phyloP scores from a whole-genome alignment of 768 basidiomycete genomes.

The Lactarius sanguifluus region DNA sequence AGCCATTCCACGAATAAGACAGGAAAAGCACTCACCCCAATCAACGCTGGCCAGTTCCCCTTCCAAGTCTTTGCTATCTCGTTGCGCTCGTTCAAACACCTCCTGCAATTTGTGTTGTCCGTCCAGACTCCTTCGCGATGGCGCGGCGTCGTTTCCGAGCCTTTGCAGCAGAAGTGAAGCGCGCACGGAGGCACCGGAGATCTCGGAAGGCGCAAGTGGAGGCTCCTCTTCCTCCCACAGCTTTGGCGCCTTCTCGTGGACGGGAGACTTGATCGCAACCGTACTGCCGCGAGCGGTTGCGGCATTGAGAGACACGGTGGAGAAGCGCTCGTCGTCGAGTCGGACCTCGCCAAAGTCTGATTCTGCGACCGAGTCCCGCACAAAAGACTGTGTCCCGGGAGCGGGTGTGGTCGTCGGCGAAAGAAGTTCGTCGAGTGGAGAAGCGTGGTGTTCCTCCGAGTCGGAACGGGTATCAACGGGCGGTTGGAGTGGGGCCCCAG shows the following conservation, averaged over 20 bases:
- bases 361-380: constrained; percentile 23
- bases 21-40: constrained; percentile 58
- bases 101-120: constrained; percentile 73
- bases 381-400: constrained; percentile 28
- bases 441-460: constrained; percentile 4
- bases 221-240: constrained; percentile 30
- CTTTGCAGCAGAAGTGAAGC: constrained; percentile 56
- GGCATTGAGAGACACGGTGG: constrained; percentile 46
- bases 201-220: constrained; percentile 57
- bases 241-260: constrained; percentile 33
- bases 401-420: constrained; percentile 33
- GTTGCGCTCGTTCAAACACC: constrained; percentile 69
- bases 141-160: constrained; percentile 44
- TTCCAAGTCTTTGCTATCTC: constrained; percentile 42
- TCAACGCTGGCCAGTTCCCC: constrained; percentile 55
- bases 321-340: constrained; percentile 62
- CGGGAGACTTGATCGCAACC: constrained; percentile 32
- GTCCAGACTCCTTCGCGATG: constrained; percentile 52
- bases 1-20: constrained; percentile 13
- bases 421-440: constrained; percentile 35
- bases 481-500: background rate
- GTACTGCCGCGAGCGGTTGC: constrained; percentile 34
- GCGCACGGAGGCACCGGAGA: constrained; percentile 52
- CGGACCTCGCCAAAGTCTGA: constrained; percentile 52
- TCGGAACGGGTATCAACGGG: background rate